Base-by-base conservation (phyloP, 2,329 filamentous ascomycete genomes). In the Colletotrichum paranaense region DNA sequence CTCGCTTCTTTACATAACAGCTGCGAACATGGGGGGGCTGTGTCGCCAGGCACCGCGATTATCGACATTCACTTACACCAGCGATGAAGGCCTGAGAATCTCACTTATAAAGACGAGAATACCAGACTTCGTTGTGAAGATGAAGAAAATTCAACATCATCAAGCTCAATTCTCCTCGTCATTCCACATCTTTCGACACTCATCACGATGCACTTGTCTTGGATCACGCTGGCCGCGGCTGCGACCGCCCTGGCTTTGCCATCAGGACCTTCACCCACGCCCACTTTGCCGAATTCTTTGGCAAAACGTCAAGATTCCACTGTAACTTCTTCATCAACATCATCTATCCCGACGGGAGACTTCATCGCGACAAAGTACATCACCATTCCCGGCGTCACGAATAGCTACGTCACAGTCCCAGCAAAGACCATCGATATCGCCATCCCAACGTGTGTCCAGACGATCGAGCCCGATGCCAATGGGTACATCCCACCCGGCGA, bases 401-500 rank as follows among this genome's bases (percentile, higher is more conserved):
- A 80, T 65, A 74, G 58, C 3, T 69, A 79, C 22, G 76, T 77
- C 22, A 81, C 77, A 0, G 74, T 80, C 19, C 78, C 82, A 2
- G 80, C 70, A 4, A 78, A 80, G 35, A 84, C 82, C 1, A 78
- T 82, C 30, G 59, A 78, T 26, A 74, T 82, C 1, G 77, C 75
- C 9, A 56, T 80, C 1, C 82, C 82, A 14, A 84, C 82, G 4
- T 85, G 83, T 72, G 73, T 80, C 1, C 82, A 82, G 67, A 83
- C 79, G 1, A 77, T 80, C 3, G 72, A 76, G 9, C 80, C 81
- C 1, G 81, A 82, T 58, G 72, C 76, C 38, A 82, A 82, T 28
- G 81, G 81, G 6, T 77, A 81, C 42, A 60, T 83, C 0, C 80
- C 81, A 0, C 80, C 81, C 0, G 80, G 80, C 1, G 79, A 75